Base-by-base conservation (phyloP, 768 basidiomycete genomes). In the Xanthoconium purpureum region DNA sequence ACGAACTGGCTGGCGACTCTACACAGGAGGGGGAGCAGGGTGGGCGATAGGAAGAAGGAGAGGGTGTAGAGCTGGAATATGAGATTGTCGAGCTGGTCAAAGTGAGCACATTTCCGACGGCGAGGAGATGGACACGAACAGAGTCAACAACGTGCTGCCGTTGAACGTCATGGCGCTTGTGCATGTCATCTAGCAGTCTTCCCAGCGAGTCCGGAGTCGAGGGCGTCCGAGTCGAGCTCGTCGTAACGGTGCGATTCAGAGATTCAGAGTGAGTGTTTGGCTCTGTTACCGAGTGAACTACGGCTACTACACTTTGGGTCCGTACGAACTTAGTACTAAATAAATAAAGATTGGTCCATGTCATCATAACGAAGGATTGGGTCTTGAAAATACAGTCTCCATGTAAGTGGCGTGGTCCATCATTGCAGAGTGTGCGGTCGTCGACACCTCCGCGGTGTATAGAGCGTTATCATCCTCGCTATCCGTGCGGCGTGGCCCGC, bases 1-100 rank as follows among this genome's bases (percentile, higher is more conserved):
- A 88, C 77, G 62, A 84, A 80, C 68, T 91, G 89, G 39, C 79
- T 77, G 39, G 81, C 61, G 47, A 85, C 62, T 38, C 89, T 80
- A 10, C 63, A 73, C 9, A 71, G 50, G 15, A 71, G 45, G 42
- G 71, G 72, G 30, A 73, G 44, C 55, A 90, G 64, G 33, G 84
- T 79, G 9, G 90, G 89, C 5, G 88, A 85, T 33, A 88, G 77
- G 72, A 91, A 82, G 78, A 89, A 91, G 42, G 89, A 91, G 55
- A 91, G 68, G 49, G 83, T 79, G 70, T 88, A 83, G 59, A 92
- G 74, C 67, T 90, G 87, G 73, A 87, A 87, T 57, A 88, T 75
- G 33, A 90, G 73, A 56, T 78, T 72, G 70, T 91, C 85, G 68
- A 91, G 79, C 90, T 91, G 50, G 44, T 45, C 36, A 35, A 35